Evolutionary conservation across 768 basidiomycete genomes (phyloP).

Genomic region (Pleurotus platypus): DNA sequence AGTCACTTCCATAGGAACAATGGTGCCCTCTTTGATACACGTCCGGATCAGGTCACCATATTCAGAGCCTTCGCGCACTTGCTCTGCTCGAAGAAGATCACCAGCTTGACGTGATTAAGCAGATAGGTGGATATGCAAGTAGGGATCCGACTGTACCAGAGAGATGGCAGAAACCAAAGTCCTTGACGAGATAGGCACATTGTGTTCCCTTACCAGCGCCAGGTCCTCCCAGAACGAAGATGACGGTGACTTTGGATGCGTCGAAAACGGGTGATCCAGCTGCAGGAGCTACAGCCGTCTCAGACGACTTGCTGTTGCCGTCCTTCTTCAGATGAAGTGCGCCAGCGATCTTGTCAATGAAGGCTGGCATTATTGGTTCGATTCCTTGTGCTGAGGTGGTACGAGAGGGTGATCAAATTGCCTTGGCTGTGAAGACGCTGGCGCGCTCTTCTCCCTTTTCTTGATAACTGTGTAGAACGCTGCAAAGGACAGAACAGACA

Average conservation of each 20-base stretch:
- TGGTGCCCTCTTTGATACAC: constrained; percentile 86
- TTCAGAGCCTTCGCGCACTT: constrained; percentile 77
- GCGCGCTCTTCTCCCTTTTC: constrained; percentile 50
- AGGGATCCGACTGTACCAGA: constrained; percentile 56
- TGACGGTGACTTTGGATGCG: constrained; percentile 70
- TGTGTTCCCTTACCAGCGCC: constrained; percentile 99
- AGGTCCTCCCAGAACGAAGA: constrained; percentile 96
- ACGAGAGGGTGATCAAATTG: constrained; percentile 65
- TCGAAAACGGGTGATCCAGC: constrained; percentile 53
- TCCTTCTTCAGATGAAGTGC: constrained; percentile 25
- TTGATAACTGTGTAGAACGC: constrained; percentile 55
- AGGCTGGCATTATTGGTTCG: constrained; percentile 29
- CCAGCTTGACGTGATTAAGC: constrained; percentile 57
- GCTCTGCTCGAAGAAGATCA: constrained; percentile 95
- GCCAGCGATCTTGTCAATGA: constrained; percentile 38
- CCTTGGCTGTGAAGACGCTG: constrained; percentile 58
- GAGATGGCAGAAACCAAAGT: constrained; percentile 88
- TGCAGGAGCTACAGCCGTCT: not conserved
- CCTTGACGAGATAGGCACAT: constrained; percentile 77
- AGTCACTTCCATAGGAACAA: constrained; percentile 97
- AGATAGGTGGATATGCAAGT: not conserved
- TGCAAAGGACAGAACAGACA: constrained; percentile 53
- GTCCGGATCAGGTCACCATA: constrained; percentile 83
- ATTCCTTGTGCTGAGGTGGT: constrained; percentile 49
- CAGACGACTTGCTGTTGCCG: not conserved